phyloP scores from a whole-genome alignment of 805 yeast genomes.

The Lipomyces chichibuensis region DNA sequence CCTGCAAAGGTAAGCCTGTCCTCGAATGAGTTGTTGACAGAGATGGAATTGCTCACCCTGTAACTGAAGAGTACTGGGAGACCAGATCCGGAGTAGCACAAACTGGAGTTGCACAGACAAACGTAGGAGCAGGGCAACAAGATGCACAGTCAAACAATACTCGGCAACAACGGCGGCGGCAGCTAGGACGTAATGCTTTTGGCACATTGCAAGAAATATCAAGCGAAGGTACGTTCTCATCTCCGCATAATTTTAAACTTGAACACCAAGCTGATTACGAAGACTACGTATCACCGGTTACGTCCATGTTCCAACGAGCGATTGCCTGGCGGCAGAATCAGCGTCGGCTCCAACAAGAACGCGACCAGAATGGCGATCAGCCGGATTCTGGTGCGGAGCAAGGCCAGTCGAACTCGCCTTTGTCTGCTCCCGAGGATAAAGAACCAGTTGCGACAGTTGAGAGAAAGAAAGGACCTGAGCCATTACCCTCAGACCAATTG shows the following conservation, averaged over 20 bases:
- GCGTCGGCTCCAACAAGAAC: slow-evolving; percentile 10
- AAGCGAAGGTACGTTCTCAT: slow-evolving; percentile 18
- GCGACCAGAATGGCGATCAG: not conserved
- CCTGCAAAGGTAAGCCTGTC: slow-evolving; percentile 20
- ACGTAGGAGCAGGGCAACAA: not conserved
- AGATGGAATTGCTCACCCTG: not conserved
- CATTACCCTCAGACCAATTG: slow-evolving; percentile 24
- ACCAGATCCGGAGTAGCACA: not conserved
- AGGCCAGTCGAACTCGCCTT: not conserved
- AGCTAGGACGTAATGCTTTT: slow-evolving; percentile 16
- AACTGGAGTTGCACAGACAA: slow-evolving; percentile 6
- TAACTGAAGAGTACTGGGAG: slow-evolving; percentile 9
- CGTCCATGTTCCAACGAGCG: slow-evolving; percentile 30
- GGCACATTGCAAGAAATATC: slow-evolving; percentile 25
- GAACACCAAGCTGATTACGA: not conserved
- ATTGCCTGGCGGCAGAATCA: slow-evolving; percentile 17
- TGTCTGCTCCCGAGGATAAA: not conserved
- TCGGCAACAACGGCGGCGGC: slow-evolving; percentile 8
- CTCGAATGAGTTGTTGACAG: not conserved
- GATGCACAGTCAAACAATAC: not conserved
- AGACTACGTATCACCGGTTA: slow-evolving; percentile 27
- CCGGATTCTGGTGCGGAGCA: not conserved
- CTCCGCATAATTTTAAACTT: not conserved
- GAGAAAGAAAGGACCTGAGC: slow-evolving; percentile 15
- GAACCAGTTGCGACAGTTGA: not conserved